Evolutionary conservation across 31 red algal genomes (phyloP), one percentile per base, ranked within the genome.

Genomic region (Endocladia muricata): DNA sequence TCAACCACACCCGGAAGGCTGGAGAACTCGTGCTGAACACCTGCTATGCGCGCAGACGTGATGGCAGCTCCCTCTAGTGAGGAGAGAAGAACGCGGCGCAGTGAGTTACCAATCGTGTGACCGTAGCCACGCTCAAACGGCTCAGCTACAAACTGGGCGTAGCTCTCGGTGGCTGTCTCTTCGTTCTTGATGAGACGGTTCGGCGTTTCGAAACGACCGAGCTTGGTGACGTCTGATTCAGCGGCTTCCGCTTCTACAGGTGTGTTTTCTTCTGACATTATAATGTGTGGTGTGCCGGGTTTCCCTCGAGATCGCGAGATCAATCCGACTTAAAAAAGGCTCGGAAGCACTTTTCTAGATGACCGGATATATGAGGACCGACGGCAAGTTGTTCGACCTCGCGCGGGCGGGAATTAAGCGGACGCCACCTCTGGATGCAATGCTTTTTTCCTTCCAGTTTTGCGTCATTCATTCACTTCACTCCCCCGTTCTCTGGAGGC

Each of bases 61-160:
- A 73, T 73, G 21, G 69, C 69, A 52, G 69, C 38, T 31, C 38
- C 36, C 54, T 73, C 69, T 31, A 73, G 36, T 22, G 69, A 73
- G 36, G 23, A 52, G 25, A 73, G 41, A 43, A 73, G 69, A 23
- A 73, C 42, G 28, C 69, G 36, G 23, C 69, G 36, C 32, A 73
- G 41, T 31, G 39, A 43, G 41, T 73, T 73, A 28, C 69, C 69
- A 51, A 23, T 28, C n/a, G 69, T 73, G 40, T 52, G 36, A 52
- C 69, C 69, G 54, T 52, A 73, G 38, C 69, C 69, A 39, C 41
- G 32, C 54, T 73, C 69, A 32, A 73, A 52, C 31, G 69, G 69
- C 54, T 73, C 69, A 73, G 69, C 42, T 52, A 73, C 23, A 73
- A 73, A n/a, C n/a, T n/a, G n/a, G n/a, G n/a, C 63, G 35, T 68